These are phyloP conservation scores for Onygena corvina DNA, from an alignment of 2,329 filamentous ascomycete species.

Conservation along the genomic window DNA sequence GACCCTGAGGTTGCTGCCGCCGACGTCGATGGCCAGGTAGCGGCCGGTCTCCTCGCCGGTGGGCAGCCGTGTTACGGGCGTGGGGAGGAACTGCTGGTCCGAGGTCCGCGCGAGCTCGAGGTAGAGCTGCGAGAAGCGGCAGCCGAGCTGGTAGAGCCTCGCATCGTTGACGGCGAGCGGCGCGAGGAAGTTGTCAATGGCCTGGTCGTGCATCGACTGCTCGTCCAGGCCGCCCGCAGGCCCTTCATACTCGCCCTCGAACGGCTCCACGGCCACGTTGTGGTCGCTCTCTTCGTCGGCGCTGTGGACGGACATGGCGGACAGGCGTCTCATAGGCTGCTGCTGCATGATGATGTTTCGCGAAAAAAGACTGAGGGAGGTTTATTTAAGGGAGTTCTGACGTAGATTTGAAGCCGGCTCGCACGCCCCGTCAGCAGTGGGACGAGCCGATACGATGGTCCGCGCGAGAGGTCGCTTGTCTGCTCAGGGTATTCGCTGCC, in stretches of 20 bases:
- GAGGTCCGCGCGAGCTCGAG: slow-evolving; percentile 34
- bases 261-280: slow-evolving; percentile 12
- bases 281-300: slow-evolving; percentile 8
- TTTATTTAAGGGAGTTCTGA: neutral
- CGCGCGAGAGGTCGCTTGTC: no score
- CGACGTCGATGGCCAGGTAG: slow-evolving; percentile 47
- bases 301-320: slow-evolving; percentile 11
- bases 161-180: slow-evolving; percentile 33
- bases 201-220: slow-evolving; percentile 24
- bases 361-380: neutral
- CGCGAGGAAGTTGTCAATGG: slow-evolving; percentile 31
- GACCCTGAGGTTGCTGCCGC: slow-evolving; percentile 45
- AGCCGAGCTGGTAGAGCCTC: slow-evolving; percentile 35
- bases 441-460: no score
- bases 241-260: slow-evolving; percentile 24
- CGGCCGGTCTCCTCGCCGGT: slow-evolving; percentile 43
- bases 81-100: slow-evolving; percentile 38
- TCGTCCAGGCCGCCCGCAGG: slow-evolving; percentile 15
- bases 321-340: neutral
- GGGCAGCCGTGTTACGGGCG: slow-evolving; percentile 36
- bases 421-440: no score
- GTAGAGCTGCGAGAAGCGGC: slow-evolving; percentile 36
- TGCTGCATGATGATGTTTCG: neutral
- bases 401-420: neutral
- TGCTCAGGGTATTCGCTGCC: no score